Base-by-base conservation (phyloP, 1,284 basidiomycete species). In the Neolentinus lepideus region DNA sequence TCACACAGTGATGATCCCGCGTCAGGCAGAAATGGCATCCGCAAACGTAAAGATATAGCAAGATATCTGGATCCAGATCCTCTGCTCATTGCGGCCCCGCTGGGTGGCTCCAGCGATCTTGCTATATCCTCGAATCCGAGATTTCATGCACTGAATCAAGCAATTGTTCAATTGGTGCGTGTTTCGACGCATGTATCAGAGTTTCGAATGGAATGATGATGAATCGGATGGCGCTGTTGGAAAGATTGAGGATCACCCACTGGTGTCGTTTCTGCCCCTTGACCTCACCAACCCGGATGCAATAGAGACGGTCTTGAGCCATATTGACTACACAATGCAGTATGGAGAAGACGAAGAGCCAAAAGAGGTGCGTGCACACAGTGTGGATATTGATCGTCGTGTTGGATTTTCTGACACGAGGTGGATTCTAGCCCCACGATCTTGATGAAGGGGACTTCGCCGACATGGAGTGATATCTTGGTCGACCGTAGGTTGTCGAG, bases 61-160 rank as follows among this genome's bases (percentile, higher is more conserved):
- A 80, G 92, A 66, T 99, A 96, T 71, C 80, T 99, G 31, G 96
- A 99, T 65, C 94, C 97, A 51, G 97, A 99, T 71, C 96, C 97
- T n/a, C 77, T 90, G 51, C 76, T 99, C 1, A 79, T 99, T 33
- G 82, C 85, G 1, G 79, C 80, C 33, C 78, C 80, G 47, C 79
- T 76, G 57, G 84, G 76, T 64, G 85, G 65, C n/a, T 14, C 21
- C 16, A 78, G 82, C 52, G 73, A 86, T 60, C 81, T 89, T 65
- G 73, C 74, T 48, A 73, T 77, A 55, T 78, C 77, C 2, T 77
- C 80, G 3, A 95, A 98, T 67, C 88, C 91, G 4, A 86, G 88
- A 61, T 99, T 98, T 68, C 94, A 98, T 68, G 83, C 90, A 8
- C 79, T 99, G 46, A 99, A 98, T 71, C 84, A 90, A 68, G 96